Evolutionary conservation across 257 asterid genomes (phyloP), one percentile per base, ranked within the genome.

Genomic region (Avicennia marina): DNA sequence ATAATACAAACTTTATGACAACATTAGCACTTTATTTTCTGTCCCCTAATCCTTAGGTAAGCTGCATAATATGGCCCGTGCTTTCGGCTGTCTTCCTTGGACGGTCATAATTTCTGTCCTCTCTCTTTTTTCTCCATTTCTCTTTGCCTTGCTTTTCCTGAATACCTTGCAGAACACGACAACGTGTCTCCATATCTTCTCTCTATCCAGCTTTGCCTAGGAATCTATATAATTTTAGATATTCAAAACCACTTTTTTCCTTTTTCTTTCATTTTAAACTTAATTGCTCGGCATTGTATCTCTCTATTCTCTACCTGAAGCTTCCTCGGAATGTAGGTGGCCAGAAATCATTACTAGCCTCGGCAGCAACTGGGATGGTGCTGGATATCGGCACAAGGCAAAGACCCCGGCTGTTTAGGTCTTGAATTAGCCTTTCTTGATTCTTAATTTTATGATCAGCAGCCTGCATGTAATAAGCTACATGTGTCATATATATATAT

Each of bases 331-430:
- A 78, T 3, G 79, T 78, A 53, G 95, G 90, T 56, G 83, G 69
- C 96, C 94, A 82, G 60, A 85, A 85, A 74, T 81, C 95, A 15
- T 79, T 42, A 17, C 80, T 64, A 4, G 70, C 71, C 69, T 81
- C 94, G 11, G 94, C 64, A 17, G 88, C 85, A 53, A 83, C 80
- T 1, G 95, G 88, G 49, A 85, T 83, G n/a, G 90, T 88, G 75
- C 85, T 81, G 7, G 96, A 79, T 46, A 85, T 59, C 24, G 96
- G 95, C 47, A 88, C 94, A 18, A 88, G 84, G 66, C 94, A 88
- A 44, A 88, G 86, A 19, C 95, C 96, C 19, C 86, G 75, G 73
- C 83, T 79, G 65, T 56, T 81, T 69, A 88, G 61, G 70, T 81
- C 94, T 55, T 60, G 67, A 13, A 54, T 68, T 21, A 33, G n/a